A percentile compares a stretch with the other conserved stretches of the same genome.
phyloP scores from a whole-genome alignment of 208 protist species.

The Leishmania guyanensis region DNA sequence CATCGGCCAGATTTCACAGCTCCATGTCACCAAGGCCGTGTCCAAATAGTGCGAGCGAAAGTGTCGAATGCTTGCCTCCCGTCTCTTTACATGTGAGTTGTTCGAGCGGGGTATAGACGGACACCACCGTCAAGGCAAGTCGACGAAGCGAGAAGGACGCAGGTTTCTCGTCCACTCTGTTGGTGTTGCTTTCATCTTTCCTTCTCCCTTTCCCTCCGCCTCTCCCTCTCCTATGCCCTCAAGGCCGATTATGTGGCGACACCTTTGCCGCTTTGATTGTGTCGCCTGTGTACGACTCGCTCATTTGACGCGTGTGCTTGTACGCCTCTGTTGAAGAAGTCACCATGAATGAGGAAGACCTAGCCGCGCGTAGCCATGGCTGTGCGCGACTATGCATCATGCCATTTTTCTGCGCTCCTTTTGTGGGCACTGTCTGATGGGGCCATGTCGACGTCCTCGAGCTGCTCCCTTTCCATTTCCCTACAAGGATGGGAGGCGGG shows the following conservation, averaged over 20 bases:
- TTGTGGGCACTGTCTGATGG: not conserved
- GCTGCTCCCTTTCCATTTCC: not conserved
- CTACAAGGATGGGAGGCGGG: not conserved
- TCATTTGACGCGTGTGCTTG: not conserved
- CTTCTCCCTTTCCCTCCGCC: not conserved
- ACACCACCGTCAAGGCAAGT: not conserved
- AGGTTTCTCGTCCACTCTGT: not conserved
- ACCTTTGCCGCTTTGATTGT: not conserved
- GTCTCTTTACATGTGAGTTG: not conserved
- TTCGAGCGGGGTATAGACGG: not conserved
- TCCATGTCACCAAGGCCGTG: conserved; percentile 53
- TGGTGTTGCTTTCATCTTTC: not conserved
- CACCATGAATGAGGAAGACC: not conserved
- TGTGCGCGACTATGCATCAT: not conserved
- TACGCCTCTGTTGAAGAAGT: not conserved
- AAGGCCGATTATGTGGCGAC: not conserved
- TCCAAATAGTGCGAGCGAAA: conserved; percentile 16
- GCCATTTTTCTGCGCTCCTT: not conserved
- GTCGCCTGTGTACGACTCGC: not conserved
- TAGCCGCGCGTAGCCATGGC: not conserved
- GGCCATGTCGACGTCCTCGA: not conserved
- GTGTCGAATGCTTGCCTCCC: not conserved
- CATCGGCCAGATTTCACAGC: conserved; percentile 79
- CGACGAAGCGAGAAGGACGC: not conserved
- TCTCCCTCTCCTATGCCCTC: conserved; percentile 1